Evolutionary conservation across 345 rosid genomes (phyloP).

Genomic region (Cardiospermum halicacabum): DNA sequence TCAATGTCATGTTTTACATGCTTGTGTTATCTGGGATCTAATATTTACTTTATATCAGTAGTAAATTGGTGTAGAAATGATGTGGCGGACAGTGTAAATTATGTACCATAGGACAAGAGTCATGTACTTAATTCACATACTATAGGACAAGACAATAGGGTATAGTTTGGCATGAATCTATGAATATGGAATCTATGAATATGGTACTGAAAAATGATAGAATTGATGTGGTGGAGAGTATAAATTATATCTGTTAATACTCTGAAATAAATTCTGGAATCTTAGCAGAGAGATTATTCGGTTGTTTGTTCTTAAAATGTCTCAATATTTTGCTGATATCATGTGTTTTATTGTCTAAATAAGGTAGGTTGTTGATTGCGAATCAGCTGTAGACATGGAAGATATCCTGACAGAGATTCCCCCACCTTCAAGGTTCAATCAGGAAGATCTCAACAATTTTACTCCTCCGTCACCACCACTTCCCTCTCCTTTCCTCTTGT

Average conservation of each 20-base stretch:
- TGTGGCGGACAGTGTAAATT: no score
- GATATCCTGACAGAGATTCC: constrained; percentile 86
- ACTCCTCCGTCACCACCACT: constrained; percentile 39
- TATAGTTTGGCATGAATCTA: not conserved
- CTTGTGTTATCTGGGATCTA: not conserved
- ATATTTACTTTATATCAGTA: no score
- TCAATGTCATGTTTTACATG: not conserved
- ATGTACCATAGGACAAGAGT: no score
- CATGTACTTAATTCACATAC: no score
- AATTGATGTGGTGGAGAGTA: not conserved
- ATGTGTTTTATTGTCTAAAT: not conserved
- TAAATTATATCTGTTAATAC: no score
- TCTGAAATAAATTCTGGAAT: no score
- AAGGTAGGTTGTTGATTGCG: constrained; percentile 14
- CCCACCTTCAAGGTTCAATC: constrained; percentile 90
- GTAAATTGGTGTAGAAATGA: no score
- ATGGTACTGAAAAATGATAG: not conserved
- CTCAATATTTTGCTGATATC: constrained; percentile 9
- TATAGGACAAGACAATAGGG: not conserved
- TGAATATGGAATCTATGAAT: not conserved
- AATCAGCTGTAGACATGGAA: constrained; percentile 51
- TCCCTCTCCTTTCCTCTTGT: constrained; percentile 67
- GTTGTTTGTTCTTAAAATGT: no score
- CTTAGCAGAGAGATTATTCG: no score
- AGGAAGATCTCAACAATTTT: constrained; percentile 93